These are phyloP conservation scores for Cryoendolithus antarcticus DNA, from an alignment of 2,329 filamentous ascomycete genomes.

Conservation along the genomic window DNA sequence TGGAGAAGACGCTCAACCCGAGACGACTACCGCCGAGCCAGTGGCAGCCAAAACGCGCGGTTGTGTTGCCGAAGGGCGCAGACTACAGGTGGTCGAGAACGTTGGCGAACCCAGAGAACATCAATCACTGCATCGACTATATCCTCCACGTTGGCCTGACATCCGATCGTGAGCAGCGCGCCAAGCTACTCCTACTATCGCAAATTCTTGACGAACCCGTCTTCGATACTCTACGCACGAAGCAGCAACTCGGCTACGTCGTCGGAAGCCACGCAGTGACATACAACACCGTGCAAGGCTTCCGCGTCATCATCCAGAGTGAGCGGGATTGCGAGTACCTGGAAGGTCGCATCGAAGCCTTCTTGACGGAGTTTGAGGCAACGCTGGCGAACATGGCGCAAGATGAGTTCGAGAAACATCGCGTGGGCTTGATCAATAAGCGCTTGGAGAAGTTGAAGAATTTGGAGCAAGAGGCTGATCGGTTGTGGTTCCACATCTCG, in stretches of 20 bases:
- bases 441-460: slow-evolving; percentile 88
- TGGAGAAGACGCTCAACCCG: slow-evolving; percentile 67
- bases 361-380: slow-evolving; percentile 56
- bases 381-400: slow-evolving; percentile 65
- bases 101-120: slow-evolving; percentile 74
- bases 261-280: slow-evolving; percentile 72
- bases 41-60: slow-evolving; percentile 64
- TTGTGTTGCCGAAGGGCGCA: slow-evolving; percentile 65
- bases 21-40: slow-evolving; percentile 62
- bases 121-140: slow-evolving; percentile 47
- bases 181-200: slow-evolving; percentile 68
- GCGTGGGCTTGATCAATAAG: slow-evolving; percentile 77
- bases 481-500: slow-evolving; percentile 76
- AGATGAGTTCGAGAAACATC: slow-evolving; percentile 78
- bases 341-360: slow-evolving; percentile 76
- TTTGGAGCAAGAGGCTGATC: slow-evolving; percentile 66
- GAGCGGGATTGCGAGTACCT: slow-evolving; percentile 75
- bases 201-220: slow-evolving; percentile 88
- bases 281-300: slow-evolving; percentile 62
- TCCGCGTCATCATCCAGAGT: slow-evolving; percentile 85
- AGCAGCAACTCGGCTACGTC: slow-evolving; percentile 94
- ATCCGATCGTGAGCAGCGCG: slow-evolving; percentile 54
- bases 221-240: slow-evolving; percentile 89
- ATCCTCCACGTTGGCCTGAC: slow-evolving; percentile 31
- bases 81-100: slow-evolving; percentile 75